Conservation (phyloP, 306 rosid genomes). For the Trichosanthes cucumerina region DNA sequence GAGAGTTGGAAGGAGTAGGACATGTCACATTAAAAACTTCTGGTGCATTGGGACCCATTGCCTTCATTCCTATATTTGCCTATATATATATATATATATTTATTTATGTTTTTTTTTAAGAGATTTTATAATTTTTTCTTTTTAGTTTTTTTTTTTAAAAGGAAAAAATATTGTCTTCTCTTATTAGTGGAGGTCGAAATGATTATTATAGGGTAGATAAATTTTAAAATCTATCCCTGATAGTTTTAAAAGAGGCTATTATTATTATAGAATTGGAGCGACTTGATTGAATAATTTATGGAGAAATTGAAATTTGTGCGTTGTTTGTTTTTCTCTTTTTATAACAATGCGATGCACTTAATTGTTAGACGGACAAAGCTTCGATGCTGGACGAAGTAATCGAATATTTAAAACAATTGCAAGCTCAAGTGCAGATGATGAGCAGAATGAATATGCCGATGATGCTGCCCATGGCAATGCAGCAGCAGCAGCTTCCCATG, state of each 20-base stretch:
- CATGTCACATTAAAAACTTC: neutral
- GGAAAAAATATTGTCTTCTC: neutral
- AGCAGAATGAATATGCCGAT: constrained; percentile 59
- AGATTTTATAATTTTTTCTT: too few species aligned
- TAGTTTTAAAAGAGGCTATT: too few species aligned
- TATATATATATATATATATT: too few species aligned
- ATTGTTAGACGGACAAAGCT: constrained; percentile 65
- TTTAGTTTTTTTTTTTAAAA: too few species aligned
- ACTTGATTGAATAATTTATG: too few species aligned
- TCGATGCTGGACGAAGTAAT: constrained; percentile 97
- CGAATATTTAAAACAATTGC: constrained; percentile 75
- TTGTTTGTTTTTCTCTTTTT: too few species aligned
- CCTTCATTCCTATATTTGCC: neutral
- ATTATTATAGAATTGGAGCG: too few species aligned
- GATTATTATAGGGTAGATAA: too few species aligned
- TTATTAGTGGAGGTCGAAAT: too few species aligned
- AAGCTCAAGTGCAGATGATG: constrained; percentile 81
- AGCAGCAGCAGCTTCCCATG: constrained; percentile 81
- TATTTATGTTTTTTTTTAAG: neutral
- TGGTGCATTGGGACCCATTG: neutral
- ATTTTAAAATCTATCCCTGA: too few species aligned
- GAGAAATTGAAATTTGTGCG: too few species aligned
- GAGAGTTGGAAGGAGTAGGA: neutral
- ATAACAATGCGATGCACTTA: too few species aligned
- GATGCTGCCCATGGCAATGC: constrained; percentile 41